phyloP scores from a whole-genome alignment of 495 filamentous ascomycete genomes.

The Tetracladium marchalianum region DNA sequence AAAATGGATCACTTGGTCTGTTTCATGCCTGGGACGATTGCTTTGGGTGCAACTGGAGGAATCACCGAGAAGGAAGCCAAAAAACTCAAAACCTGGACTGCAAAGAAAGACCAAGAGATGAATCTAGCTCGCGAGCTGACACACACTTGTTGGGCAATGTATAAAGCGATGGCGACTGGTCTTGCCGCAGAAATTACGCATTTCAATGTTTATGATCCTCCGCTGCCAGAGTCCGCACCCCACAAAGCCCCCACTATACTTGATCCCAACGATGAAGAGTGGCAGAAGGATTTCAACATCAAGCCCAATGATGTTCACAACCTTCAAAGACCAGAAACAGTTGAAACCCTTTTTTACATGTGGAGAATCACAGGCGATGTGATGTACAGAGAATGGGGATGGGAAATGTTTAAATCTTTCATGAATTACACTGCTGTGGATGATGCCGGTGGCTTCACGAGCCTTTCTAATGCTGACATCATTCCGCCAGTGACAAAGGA shows the following conservation, averaged over 20 bases:
- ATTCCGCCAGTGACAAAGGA: conserved; percentile 56
- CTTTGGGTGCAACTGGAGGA: conserved; percentile 77
- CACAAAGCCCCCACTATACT: conserved; percentile 37
- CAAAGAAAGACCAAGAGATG: conserved; percentile 78
- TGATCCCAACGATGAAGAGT: conserved; percentile 40
- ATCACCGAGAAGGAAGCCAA: conserved; percentile 62
- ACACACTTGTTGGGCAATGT: conserved; percentile 98
- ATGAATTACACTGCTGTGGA: conserved; percentile 61
- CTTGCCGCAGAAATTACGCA: conserved; percentile 88
- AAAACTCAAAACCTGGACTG: conserved; percentile 59
- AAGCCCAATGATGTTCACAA: conserved; percentile 75
- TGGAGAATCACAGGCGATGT: conserved; percentile 93
- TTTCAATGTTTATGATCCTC: conserved; percentile 63
- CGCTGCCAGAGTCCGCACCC: conserved; percentile 40
- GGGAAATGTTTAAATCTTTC: conserved; percentile 96
- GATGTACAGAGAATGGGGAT: conserved; percentile 92
- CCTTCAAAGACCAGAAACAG: conserved; percentile 89
- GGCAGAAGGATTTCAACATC: conserved; percentile 69
- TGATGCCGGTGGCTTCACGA: conserved; percentile 73
- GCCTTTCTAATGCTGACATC: conserved; percentile 62
- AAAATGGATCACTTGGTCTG: conserved; percentile 99
- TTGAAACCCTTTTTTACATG: conserved; percentile 95
- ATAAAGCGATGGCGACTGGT: conserved; percentile 75
- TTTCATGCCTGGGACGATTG: conserved; percentile 95
- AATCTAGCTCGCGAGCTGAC: conserved; percentile 77